Evolutionary conservation across 176 grass and related monocot genomes (phyloP).

Genomic region (Carex pumila): DNA sequence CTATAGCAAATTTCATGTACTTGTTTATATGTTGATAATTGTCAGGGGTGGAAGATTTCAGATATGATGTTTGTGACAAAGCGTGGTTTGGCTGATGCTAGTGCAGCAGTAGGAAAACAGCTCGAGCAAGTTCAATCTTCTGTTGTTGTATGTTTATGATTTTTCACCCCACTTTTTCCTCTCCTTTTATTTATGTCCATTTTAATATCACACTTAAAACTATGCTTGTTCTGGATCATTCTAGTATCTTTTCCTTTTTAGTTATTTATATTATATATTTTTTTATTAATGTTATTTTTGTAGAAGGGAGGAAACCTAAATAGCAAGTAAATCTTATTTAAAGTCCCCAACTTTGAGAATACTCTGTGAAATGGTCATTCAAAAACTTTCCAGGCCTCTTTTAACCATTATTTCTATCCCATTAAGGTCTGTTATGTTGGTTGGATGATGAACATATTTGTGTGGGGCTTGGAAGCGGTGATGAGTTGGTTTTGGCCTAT

Average conservation of each 20-base stretch:
- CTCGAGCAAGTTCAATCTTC: constrained; percentile 77
- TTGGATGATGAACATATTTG: neutral
- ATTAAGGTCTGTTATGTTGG: neutral
- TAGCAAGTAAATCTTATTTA: neutral
- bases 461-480: neutral
- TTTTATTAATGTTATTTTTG: constrained; percentile 7
- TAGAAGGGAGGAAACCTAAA: neutral
- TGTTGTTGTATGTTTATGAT: constrained; percentile 54
- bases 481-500: neutral
- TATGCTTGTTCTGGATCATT: neutral
- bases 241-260: neutral
- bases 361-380: neutral
- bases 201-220: neutral
- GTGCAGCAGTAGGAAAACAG: constrained; percentile 62
- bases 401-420: neutral
- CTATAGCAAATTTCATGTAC: neutral
- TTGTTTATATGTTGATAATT: constrained; percentile 7
- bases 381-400: neutral
- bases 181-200: neutral
- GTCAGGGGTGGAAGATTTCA: constrained; percentile 80
- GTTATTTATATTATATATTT: neutral
- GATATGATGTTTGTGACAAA: constrained; percentile 97
- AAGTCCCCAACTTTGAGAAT: neutral
- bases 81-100: constrained; percentile 69
- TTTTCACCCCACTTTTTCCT: neutral